Conservation (phyloP, 2,329 filamentous ascomycete species). For the Gremmenia infestans region DNA sequence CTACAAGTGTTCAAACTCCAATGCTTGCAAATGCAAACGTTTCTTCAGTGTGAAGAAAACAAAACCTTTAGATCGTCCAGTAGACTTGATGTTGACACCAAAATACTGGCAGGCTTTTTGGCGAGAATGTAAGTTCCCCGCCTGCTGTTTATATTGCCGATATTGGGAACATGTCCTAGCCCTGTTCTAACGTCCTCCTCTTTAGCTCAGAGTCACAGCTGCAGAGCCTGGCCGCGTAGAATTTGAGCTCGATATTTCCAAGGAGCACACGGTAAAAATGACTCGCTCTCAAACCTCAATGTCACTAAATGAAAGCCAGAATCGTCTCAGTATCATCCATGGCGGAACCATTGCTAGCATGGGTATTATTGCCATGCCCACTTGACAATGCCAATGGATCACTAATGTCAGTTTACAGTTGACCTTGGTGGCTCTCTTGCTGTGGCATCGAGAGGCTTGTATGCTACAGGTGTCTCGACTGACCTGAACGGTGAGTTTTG, state of each 20-base stretch:
- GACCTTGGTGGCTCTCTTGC: conserved; percentile 61
- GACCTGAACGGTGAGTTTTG: conserved; percentile 51
- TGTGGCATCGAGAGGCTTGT: conserved; percentile 59
- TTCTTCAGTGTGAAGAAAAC: too few relatives aligned
- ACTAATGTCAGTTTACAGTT: conserved; percentile 34
- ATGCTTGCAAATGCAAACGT: too few relatives aligned
- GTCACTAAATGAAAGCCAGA: conserved; percentile 42
- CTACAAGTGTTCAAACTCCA: not conserved
- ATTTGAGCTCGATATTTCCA: conserved; percentile 70
- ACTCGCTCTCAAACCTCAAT: not conserved
- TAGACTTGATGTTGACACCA: conserved; percentile 3
- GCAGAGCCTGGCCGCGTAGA: conserved; percentile 64
- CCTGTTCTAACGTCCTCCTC: not conserved
- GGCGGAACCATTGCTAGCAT: conserved; percentile 76
- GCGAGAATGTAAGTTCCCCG: conserved; percentile 27
- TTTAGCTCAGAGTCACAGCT: conserved; percentile 60
- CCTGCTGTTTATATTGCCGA: not conserved
- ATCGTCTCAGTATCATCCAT: conserved; percentile 70
- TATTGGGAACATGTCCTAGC: not conserved
- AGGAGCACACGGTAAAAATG: conserved; percentile 63
- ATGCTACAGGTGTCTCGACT: conserved; percentile 59
- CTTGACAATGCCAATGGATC: not conserved
- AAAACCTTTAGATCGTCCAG: too few relatives aligned
- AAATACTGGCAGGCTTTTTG: conserved; percentile 26
- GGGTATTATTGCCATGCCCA: conserved; percentile 18